Base-by-base conservation (phyloP, 2,329 filamentous ascomycete genomes). In the Sporothrix humicola region DNA sequence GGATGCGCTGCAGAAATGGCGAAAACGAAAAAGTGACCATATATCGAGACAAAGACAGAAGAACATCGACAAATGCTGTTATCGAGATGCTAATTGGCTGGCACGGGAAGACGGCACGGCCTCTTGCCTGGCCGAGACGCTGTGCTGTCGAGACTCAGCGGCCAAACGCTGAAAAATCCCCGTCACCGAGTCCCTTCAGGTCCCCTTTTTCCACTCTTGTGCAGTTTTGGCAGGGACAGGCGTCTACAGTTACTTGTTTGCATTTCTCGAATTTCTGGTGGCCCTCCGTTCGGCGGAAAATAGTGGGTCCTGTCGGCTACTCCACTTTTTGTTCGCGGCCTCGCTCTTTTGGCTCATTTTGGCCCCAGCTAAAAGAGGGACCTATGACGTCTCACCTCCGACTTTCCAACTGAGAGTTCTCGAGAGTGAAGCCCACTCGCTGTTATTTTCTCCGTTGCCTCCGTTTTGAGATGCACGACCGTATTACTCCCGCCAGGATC, bases 261-360 rank as follows among this genome's bases (percentile, higher is more conserved):
- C 37, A 37, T 65, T 23, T 17, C 37, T 63, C 42, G 5, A 3
- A 23, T n/a, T n/a, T 15, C 12, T 61, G 1, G 31, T 56, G 12
- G 9, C 42, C 52, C 54, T 46, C 69, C 69, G 42, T 50, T 71
- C 23, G 54, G 52, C 69, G 69, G 54, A 58, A 42, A 52, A 54
- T 65, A 54, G 56, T 44, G 69, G 69, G 46, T 3, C 44, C 4
- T 20, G n/a, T 46, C 65, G 26, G 9, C 26, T 4, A 50, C 59
- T 56, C 71, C 63, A 61, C 71, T 72, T 68, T 44, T 72, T 54
- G 54, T 52, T 72, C 71, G 71, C 71, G 71, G 52, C 71, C 54
- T 72, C 71, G 71, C 61, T 72, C 71, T 72, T 72, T 72, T 48
- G 17, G 42, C n/a, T 37, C 8, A 52, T 37, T 15, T 15, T 23